Percentiles rank a stretch among this genome's conserved stretches.
Evolutionary conservation across 1,139 yeast species (phyloP).

Genomic region (Suhomyces atakaporum): DNA sequence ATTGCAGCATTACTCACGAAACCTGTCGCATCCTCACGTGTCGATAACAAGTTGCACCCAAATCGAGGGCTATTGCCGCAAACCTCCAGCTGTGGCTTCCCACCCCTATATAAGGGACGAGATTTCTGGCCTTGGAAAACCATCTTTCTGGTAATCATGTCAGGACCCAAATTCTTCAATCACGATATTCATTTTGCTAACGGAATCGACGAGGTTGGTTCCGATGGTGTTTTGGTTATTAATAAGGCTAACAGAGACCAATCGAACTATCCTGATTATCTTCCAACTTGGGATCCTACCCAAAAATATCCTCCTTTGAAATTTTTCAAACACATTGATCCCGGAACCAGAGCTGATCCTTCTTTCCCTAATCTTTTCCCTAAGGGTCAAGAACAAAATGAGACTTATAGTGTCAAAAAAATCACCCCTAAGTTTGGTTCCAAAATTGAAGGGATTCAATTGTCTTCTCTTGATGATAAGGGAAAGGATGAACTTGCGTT

Average conservation of each 20-base stretch:
- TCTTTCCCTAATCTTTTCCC: constrained; percentile 52
- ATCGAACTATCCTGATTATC: constrained; percentile 39
- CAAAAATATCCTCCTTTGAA: constrained; percentile 47
- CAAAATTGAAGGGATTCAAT: constrained; percentile 43
- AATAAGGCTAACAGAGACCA: constrained; percentile 25
- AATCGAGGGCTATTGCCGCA: constrained; percentile 1
- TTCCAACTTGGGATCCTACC: constrained; percentile 53
- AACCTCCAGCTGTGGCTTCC: constrained; percentile 4
- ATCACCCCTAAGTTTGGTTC: constrained; percentile 70
- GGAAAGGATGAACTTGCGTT: constrained; percentile 42
- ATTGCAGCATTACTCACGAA: constrained; percentile 4
- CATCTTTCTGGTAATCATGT: constrained; percentile 3
- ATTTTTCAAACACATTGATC: constrained; percentile 52
- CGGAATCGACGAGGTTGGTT: constrained; percentile 38
- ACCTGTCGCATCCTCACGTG: constrained; percentile 2
- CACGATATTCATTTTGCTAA: constrained; percentile 43
- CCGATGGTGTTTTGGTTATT: constrained; percentile 39
- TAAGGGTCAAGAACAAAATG: constrained; percentile 9
- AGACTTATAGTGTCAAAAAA: constrained; percentile 32
- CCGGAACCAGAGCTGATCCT: constrained; percentile 61
- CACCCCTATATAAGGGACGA: not conserved
- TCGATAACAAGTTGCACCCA: constrained; percentile 3
- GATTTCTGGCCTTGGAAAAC: not conserved
- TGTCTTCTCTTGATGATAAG: constrained; percentile 27
- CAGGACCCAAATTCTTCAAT: constrained; percentile 31